phyloP scores from a whole-genome alignment of 257 asterid species.

The Echium plantagineum region DNA sequence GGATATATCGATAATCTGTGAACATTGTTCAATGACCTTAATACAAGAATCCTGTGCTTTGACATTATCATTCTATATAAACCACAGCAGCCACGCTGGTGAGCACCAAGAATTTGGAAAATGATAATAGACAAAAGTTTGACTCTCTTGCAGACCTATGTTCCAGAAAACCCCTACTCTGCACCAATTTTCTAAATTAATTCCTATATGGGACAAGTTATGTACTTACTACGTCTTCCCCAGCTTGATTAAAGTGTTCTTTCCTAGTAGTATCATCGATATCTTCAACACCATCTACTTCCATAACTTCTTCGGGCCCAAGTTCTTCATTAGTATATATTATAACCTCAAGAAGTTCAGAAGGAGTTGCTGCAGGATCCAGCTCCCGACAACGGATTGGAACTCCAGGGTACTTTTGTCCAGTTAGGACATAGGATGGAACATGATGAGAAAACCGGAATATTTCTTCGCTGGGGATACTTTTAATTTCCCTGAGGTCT shows the following conservation, averaged over 20 bases:
- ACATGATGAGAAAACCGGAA: constrained; percentile 63
- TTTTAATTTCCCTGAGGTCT: constrained; percentile 33
- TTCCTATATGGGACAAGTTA: neutral
- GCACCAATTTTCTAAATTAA: neutral
- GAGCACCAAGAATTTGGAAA: neutral
- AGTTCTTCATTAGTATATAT: constrained; percentile 6
- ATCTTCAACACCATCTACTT: neutral
- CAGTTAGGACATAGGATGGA: constrained; percentile 42
- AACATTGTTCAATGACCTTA: too few species aligned
- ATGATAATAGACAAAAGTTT: neutral
- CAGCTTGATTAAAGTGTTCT: neutral
- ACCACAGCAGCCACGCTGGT: neutral
- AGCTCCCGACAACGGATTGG: constrained; percentile 47
- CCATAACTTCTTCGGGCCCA: neutral
- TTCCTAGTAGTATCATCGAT: neutral
- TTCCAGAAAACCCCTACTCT: neutral
- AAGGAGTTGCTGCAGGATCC: constrained; percentile 61
- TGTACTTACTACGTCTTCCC: neutral
- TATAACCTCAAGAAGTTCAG: constrained; percentile 39
- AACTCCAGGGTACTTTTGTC: constrained; percentile 28
- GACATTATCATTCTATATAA: too few species aligned
- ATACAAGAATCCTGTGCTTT: too few species aligned
- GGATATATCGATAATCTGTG: too few species aligned
- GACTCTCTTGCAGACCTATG: neutral
- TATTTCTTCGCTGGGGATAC: constrained; percentile 53